A percentile compares a stretch with the other conserved stretches of the same genome.
Evolutionary conservation across 2,329 filamentous ascomycete species (phyloP).

Genomic region (Nectriaceae sp.): DNA sequence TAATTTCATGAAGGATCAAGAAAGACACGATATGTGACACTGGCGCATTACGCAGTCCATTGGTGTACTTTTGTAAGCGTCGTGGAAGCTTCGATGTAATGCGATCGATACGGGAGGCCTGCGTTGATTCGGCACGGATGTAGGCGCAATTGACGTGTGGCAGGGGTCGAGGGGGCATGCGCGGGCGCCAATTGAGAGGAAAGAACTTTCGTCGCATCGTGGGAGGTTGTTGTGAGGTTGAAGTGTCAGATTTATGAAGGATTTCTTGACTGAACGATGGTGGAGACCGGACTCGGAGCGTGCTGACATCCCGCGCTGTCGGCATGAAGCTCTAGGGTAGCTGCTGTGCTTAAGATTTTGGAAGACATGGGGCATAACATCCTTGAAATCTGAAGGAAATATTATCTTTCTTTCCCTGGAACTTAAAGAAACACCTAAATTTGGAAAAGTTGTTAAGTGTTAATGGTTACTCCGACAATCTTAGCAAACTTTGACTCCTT

Average conservation of each 20-base stretch:
- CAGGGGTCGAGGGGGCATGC: conserved; percentile 13
- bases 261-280: neutral
- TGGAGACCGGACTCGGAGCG: neutral
- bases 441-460: too few relatives aligned
- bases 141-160: conserved; percentile 6
- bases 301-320: too few relatives aligned
- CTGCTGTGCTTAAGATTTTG: too few relatives aligned
- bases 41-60: conserved; percentile 72
- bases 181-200: conserved; percentile 22
- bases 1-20: conserved; percentile 87
- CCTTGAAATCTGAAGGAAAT: too few relatives aligned
- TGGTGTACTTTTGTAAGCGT: conserved; percentile 69
- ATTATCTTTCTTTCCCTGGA: too few relatives aligned
- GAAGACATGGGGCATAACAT: too few relatives aligned
- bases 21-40: conserved; percentile 84
- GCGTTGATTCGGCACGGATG: conserved; percentile 29
- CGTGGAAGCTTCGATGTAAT: conserved; percentile 60
- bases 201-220: conserved; percentile 29
- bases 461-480: too few relatives aligned
- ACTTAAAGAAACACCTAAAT: too few relatives aligned
- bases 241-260: neutral
- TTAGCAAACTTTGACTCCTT: too few relatives aligned
- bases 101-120: conserved; percentile 42
- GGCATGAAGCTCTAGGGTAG: neutral
- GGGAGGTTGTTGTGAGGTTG: neutral